phyloP scores from a whole-genome alignment of 2,329 filamentous ascomycete species.

The Fusarium sp. region DNA sequence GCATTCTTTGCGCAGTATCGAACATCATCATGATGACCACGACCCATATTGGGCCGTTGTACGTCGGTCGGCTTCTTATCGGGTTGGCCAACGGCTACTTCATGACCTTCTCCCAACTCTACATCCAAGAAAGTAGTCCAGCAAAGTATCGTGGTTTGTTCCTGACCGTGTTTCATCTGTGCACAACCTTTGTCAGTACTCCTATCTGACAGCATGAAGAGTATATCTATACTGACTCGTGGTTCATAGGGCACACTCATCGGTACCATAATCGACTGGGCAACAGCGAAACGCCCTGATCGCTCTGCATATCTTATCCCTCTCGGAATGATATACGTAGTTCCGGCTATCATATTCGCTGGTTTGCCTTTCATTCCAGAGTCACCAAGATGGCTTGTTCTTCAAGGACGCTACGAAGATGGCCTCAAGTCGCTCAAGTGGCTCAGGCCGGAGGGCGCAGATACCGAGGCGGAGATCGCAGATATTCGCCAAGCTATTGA shows the following conservation, averaged over 20 bases:
- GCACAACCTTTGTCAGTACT: conserved; percentile 33
- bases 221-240: not conserved
- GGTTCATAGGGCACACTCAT: conserved; percentile 26
- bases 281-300: conserved; percentile 33
- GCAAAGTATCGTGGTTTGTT: conserved; percentile 38
- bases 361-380: conserved; percentile 34
- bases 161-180: conserved; percentile 34
- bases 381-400: conserved; percentile 36
- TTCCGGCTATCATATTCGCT: conserved; percentile 20
- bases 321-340: conserved; percentile 31
- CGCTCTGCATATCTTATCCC: conserved; percentile 36
- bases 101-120: conserved; percentile 39
- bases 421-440: conserved; percentile 26
- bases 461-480: conserved; percentile 20
- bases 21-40: conserved; percentile 42
- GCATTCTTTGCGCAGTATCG: conserved; percentile 28
- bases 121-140: conserved; percentile 35
- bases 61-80: conserved; percentile 28
- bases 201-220: accelerated
- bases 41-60: conserved; percentile 27
- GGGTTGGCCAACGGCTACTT: conserved; percentile 38
- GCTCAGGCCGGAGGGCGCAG: conserved; percentile 14
- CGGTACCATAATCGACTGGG: conserved; percentile 37
- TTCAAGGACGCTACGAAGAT: conserved; percentile 33
- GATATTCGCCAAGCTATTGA: conserved; percentile 33